Evolutionary conservation across 1,139 yeast genomes (phyloP).

Genomic region (Saccharomycopsis hybrid): DNA sequence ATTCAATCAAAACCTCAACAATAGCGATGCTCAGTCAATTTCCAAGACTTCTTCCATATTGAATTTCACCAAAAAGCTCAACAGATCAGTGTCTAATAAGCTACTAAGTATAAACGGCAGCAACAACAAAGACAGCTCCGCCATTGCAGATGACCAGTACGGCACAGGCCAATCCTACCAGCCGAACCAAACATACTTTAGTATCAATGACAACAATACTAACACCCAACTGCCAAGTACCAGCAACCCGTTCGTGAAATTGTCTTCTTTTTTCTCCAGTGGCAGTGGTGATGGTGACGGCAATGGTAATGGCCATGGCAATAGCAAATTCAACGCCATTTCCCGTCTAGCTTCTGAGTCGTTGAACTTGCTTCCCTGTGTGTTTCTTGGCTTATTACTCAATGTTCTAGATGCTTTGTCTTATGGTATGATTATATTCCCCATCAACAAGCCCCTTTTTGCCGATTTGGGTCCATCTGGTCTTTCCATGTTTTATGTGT

Average conservation of each 20-base stretch:
- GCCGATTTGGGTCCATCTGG: conserved; percentile 82
- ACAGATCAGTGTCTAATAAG: conserved; percentile 19
- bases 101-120: conserved; percentile 11
- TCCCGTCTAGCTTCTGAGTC: conserved; percentile 6
- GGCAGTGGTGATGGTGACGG: neutral
- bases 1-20: conserved; percentile 7
- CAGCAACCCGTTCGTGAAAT: too few species aligned
- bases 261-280: neutral
- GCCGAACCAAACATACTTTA: too few species aligned
- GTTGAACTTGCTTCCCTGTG: conserved; percentile 50
- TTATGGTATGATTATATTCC: conserved; percentile 96
- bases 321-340: neutral
- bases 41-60: conserved; percentile 19
- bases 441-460: conserved; percentile 74
- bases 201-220: too few species aligned
- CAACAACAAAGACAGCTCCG: neutral
- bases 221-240: too few species aligned
- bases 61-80: conserved; percentile 20
- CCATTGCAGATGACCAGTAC: too few species aligned
- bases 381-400: conserved; percentile 72
- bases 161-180: too few species aligned
- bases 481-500: conserved; percentile 85
- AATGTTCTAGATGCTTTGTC: conserved; percentile 90
- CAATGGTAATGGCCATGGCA: too few species aligned
- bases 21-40: conserved; percentile 3